Conservation (phyloP, 2,329 filamentous ascomycete genomes). For the Colletotrichum falcatum region DNA sequence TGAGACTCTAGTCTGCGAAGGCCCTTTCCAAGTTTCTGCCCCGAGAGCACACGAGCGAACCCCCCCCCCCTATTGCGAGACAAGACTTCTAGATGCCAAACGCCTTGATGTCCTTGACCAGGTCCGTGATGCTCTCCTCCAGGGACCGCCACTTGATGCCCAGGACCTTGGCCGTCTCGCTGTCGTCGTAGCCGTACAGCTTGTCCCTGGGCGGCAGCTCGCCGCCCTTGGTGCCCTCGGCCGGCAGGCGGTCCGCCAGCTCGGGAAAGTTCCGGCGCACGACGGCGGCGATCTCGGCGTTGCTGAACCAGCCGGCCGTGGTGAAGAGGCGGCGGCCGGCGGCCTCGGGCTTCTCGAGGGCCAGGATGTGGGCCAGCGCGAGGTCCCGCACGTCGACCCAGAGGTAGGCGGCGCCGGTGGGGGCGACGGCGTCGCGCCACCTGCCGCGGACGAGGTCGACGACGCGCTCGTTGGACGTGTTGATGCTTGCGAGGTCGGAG, state of each 20-base stretch:
- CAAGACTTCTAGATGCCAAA: slow-evolving; percentile 44
- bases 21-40: no score
- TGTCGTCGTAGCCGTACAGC: slow-evolving; percentile 69
- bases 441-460: slow-evolving; percentile 62
- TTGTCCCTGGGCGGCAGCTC: slow-evolving; percentile 53
- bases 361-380: slow-evolving; percentile 64
- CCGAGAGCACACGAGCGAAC: neutral
- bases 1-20: no score
- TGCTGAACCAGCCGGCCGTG: slow-evolving; percentile 60
- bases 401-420: slow-evolving; percentile 55
- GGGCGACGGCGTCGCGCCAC: slow-evolving; percentile 59
- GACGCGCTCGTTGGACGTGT: slow-evolving; percentile 66
- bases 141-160: slow-evolving; percentile 72
- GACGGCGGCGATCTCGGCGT: slow-evolving; percentile 57
- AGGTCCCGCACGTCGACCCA: slow-evolving; percentile 70
- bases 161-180: slow-evolving; percentile 67
- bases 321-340: slow-evolving; percentile 65
- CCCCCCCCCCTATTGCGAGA: neutral
- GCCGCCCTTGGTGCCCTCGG: slow-evolving; percentile 57
- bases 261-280: slow-evolving; percentile 64
- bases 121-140: slow-evolving; percentile 72
- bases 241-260: slow-evolving; percentile 60
- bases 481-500: slow-evolving; percentile 54
- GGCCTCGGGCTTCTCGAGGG: slow-evolving; percentile 61
- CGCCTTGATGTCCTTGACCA: slow-evolving; percentile 56